These are phyloP conservation scores for Gossypium lobatum DNA, from an alignment of 441 rosid species.

Conservation along the genomic window DNA sequence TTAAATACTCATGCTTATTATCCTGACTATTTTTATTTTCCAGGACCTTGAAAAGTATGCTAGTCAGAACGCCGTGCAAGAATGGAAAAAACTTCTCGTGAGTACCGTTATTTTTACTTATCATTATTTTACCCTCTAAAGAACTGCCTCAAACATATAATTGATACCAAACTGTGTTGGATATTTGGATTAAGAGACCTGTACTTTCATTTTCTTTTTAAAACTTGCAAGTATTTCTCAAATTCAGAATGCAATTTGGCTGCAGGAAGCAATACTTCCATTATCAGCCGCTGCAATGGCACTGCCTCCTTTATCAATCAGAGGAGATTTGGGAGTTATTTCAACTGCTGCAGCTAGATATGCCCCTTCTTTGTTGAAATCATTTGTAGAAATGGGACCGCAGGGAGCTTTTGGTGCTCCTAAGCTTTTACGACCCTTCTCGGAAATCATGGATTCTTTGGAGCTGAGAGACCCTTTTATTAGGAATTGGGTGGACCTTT, in stretches of 20 bases:
- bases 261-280: constrained; percentile 90
- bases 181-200: not conserved
- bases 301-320: constrained; percentile 79
- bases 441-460: constrained; percentile 71
- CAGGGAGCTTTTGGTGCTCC: constrained; percentile 77
- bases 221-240: not conserved
- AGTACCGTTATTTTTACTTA: constrained; percentile 18
- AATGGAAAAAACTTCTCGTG: constrained; percentile 88
- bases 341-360: constrained; percentile 88
- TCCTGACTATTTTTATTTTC: constrained; percentile 7
- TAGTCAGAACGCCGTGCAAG: constrained; percentile 62
- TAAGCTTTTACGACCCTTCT: constrained; percentile 85
- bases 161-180: not conserved
- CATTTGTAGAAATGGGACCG: constrained; percentile 83
- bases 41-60: constrained; percentile 89
- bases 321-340: constrained; percentile 81
- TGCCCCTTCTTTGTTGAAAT: constrained; percentile 76
- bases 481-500: constrained; percentile 89
- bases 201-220: not conserved
- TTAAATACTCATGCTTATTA: not conserved
- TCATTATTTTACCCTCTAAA: not conserved
- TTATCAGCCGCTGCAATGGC: constrained; percentile 90
- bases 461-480: constrained; percentile 73
- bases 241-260: constrained; percentile 9
- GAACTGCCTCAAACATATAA: not conserved